Evolutionary conservation across 345 rosid species (phyloP), one percentile per base, ranked within the genome.

Genomic region (Brassica cretica): DNA sequence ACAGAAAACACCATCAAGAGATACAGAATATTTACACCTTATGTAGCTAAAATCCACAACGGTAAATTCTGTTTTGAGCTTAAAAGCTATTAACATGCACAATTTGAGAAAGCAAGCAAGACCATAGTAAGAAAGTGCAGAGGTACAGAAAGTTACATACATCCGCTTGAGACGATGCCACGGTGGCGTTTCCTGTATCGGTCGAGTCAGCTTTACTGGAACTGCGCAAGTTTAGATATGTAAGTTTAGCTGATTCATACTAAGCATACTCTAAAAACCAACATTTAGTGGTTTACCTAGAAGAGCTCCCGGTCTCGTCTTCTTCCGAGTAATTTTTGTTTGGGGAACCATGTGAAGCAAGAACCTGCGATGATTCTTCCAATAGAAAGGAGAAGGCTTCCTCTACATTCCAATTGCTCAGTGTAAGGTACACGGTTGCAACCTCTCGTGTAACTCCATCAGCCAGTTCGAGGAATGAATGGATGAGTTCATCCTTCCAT

Each of bases 111-210:
- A 64, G 7, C 6, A 65, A 75, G 68, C 62, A 65, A 65, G 49
- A 58, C 16, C 24, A 29, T 65, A 14, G 30, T 59, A 27, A 41
- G 56, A 67, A 30, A 56, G 14, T 71, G 76, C 49, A 30, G 14
- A 56, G 66, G 51, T 30, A 66, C 55, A 72, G 24, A 78, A 44
- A 15, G 15, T 78, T 78, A 66, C 78, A 30, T 78, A 72, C 78
- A 19, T 66, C 41, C 69, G 66, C 69, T 66, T 44, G 72, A 59
- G 73, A 72, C 21, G 55, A 58, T 4, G 66, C 72, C 56, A 65
- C 12, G 9, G 67, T 5, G 66, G 58, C 35, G 0, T 55, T 33
- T 65, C 44, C 65, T 74, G 56, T 24, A 55, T 65, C 37, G 37
- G 39, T 53, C 65, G 24, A 12, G 30, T 73, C 49, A 73, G 61